Evolutionary conservation across 2,329 filamentous ascomycete species (phyloP).

Genomic region (Colletotrichum brevisporum): DNA sequence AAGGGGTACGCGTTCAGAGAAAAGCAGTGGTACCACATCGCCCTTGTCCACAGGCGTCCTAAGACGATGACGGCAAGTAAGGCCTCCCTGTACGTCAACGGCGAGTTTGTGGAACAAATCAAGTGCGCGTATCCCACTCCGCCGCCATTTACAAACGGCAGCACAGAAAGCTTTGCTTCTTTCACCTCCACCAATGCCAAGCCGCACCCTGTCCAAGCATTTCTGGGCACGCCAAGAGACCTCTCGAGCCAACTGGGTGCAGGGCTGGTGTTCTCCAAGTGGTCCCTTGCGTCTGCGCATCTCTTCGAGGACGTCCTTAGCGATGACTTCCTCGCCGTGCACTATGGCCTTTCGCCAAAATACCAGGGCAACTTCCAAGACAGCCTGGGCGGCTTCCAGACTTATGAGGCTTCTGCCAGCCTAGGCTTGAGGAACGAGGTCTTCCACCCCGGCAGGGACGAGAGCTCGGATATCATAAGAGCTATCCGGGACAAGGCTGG

Average conservation of each 20-base stretch:
- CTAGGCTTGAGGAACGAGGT: constrained; percentile 93
- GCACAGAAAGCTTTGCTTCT: constrained; percentile 78
- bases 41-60: constrained; percentile 85
- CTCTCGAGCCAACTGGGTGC: constrained; percentile 82
- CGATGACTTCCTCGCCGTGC: constrained; percentile 92
- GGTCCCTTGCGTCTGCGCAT: constrained; percentile 92
- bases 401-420: constrained; percentile 92
- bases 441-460: constrained; percentile 89
- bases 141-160: constrained; percentile 75
- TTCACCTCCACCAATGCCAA: constrained; percentile 72
- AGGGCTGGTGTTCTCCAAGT: constrained; percentile 81
- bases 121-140: constrained; percentile 89
- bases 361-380: constrained; percentile 99
- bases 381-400: constrained; percentile 94
- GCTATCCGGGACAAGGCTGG: constrained; percentile 91
- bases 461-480: constrained; percentile 90
- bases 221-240: constrained; percentile 92
- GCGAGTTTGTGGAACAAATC: constrained; percentile 92
- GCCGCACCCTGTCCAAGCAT: constrained; percentile 85
- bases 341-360: constrained; percentile 88
- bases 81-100: constrained; percentile 91
- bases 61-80: constrained; percentile 83
- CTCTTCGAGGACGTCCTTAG: constrained; percentile 89
- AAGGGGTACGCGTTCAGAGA: constrained; percentile 84
- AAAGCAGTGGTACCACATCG: constrained; percentile 92